Base-by-base conservation (phyloP, 805 yeast species). In the Candida fluviatilis region DNA sequence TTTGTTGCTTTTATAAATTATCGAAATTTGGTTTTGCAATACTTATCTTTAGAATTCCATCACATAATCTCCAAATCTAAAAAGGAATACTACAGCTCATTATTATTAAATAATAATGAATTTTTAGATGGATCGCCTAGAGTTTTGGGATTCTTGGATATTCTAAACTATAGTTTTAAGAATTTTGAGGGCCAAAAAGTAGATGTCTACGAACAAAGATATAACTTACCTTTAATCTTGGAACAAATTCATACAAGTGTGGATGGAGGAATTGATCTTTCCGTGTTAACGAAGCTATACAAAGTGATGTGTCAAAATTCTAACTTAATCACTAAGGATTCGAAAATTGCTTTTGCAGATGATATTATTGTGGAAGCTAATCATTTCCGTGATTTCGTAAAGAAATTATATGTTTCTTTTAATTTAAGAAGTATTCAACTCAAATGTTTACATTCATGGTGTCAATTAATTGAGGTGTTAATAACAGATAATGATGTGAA, bases 381-480 rank as follows among this genome's bases (percentile, higher is more conserved):
- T 6, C 46, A 49, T 13, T 42, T 75, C 21, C 50, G 58, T 18
- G 61, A 57, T 4, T 69, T 70, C 37, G 49, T 80, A 21, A 62
- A 66, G 0, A 74, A 74, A 47, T 65, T 69, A 17, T 50, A 76
- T 11, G 60, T 76, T n/a, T 66, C 64, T 30, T 65, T 67, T 31
- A 66, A 69, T 28, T 71, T 78, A 47, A 71, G 71, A 43, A 56
- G 68, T 1, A 64, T 69, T 6, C 93, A 84, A 43, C 62, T 83
- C 34, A 62, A 72, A 11, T 77, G 82, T 40, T 62, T 91, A 19
- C 87, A 82, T 51, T 76, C 95, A 0, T 91, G 98, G 98, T 80
- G 82, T 16, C 82, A 81, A 47, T 58, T 90, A 35, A 80, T 87
- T 17, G 87, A 88, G 44, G 78, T 88, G 3, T 60, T 87, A 32